phyloP scores from a whole-genome alignment of 1,139 yeast genomes.

The Hyphopichia buzzinii region DNA sequence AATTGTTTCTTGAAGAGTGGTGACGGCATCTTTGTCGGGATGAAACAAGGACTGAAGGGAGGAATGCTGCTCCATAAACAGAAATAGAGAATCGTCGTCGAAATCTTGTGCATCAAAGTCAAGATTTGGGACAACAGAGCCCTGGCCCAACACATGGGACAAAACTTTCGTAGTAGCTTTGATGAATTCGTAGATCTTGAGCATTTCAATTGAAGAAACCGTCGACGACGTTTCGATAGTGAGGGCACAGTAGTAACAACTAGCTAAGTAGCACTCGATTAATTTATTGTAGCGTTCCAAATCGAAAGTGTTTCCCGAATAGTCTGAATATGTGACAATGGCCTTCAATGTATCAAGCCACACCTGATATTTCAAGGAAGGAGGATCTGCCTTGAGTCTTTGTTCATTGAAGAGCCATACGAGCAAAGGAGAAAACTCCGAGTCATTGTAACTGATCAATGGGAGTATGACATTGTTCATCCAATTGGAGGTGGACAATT shows the following conservation, averaged over 20 bases:
- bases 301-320: not conserved
- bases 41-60: slow-evolving; percentile 12
- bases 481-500: slow-evolving; percentile 22
- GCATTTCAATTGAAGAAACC: slow-evolving; percentile 28
- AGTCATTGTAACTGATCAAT: slow-evolving; percentile 15
- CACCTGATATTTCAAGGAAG: slow-evolving; percentile 17
- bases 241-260: slow-evolving; percentile 27
- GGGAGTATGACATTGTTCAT: slow-evolving; percentile 32
- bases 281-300: slow-evolving; percentile 8
- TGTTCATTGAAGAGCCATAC: slow-evolving; percentile 24
- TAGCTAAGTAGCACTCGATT: slow-evolving; percentile 20
- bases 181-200: slow-evolving; percentile 29
- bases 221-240: slow-evolving; percentile 10
- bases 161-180: slow-evolving; percentile 18
- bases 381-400: slow-evolving; percentile 2
- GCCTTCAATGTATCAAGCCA: slow-evolving; percentile 26
- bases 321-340: slow-evolving; percentile 11
- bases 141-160: not conserved
- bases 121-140: not conserved
- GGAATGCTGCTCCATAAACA: not conserved
- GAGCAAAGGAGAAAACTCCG: slow-evolving; percentile 24
- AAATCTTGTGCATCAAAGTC: not conserved
- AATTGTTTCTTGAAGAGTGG: slow-evolving; percentile 23
- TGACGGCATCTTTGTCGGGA: slow-evolving; percentile 21
- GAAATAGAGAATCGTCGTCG: not conserved